These are phyloP conservation scores for Crithidia mellificae DNA, from an alignment of 208 protist species.

Conservation along the genomic window DNA sequence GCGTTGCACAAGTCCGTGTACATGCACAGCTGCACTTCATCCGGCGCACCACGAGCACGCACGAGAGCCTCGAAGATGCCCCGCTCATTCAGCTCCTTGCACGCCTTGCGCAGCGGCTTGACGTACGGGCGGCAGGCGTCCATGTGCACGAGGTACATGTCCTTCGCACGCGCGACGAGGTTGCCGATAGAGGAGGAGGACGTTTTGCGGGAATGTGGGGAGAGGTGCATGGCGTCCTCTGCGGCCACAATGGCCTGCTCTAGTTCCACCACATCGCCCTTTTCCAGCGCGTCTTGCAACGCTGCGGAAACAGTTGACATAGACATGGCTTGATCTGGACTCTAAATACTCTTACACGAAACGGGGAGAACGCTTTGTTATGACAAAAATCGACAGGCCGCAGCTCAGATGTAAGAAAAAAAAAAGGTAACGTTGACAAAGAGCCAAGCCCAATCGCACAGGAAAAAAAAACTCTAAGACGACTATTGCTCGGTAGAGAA, in stretches of 20 bases:
- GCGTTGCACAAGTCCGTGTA: slow-evolving; percentile 67
- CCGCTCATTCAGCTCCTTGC: slow-evolving; percentile 45
- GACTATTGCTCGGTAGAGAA: too few species aligned
- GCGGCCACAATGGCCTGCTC: slow-evolving; percentile 59
- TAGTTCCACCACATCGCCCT: slow-evolving; percentile 65
- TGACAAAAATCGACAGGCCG: too few species aligned
- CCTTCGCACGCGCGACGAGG: slow-evolving; percentile 37
- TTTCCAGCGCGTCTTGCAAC: slow-evolving; percentile 52
- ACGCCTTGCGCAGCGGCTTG: slow-evolving; percentile 62
- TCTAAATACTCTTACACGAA: too few species aligned
- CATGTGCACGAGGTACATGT: slow-evolving; percentile 46
- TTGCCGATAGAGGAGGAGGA: slow-evolving; percentile 26
- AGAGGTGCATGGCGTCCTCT: slow-evolving; percentile 32
- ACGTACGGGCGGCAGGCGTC: slow-evolving; percentile 56
- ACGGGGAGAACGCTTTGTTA: too few species aligned
- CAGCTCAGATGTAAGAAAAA: too few species aligned
- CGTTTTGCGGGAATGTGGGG: slow-evolving; percentile 21
- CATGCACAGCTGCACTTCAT: slow-evolving; percentile 62
- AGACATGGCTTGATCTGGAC: too few species aligned
- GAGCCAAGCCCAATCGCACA: too few species aligned
- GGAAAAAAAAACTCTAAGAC: too few species aligned
- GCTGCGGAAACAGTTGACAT: slow-evolving; percentile 23
- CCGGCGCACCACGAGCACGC: slow-evolving; percentile 39
- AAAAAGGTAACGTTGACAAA: too few species aligned
- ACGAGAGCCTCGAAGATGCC: slow-evolving; percentile 57